Percentiles rank a stretch among this genome's conserved stretches.
Conservation (phyloP, 306 rosid genomes). For the Cucurbita moschata region DNA sequence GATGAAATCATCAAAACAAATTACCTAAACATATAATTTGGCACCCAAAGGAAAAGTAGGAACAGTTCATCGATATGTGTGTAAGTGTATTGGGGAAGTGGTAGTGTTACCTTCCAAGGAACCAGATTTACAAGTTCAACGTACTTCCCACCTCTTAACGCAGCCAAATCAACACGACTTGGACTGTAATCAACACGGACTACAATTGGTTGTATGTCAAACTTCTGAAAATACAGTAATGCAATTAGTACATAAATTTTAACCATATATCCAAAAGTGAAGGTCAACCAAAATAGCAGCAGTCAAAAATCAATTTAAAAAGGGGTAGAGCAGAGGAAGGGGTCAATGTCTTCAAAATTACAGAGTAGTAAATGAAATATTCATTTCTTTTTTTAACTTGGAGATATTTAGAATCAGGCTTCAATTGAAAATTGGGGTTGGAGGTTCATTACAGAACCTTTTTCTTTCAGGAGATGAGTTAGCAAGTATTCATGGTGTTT, state of each 20-base stretch:
- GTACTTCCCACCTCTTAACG: slow-evolving; percentile 74
- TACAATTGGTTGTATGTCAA: slow-evolving; percentile 71
- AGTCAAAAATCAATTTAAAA: neutral
- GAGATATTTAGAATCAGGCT: neutral
- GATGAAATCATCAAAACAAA: neutral
- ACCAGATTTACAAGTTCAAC: slow-evolving; percentile 88
- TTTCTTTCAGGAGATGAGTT: too few relatives aligned
- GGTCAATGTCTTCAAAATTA: neutral
- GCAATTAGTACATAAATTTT: slow-evolving; percentile 6
- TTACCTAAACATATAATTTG: neutral
- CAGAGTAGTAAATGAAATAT: too few relatives aligned
- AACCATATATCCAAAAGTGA: neutral
- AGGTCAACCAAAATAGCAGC: neutral
- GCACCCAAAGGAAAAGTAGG: neutral
- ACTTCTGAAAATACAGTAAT: slow-evolving; percentile 46
- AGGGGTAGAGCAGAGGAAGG: neutral
- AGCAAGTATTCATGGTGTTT: too few relatives aligned
- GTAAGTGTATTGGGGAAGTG: neutral
- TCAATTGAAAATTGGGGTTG: too few relatives aligned
- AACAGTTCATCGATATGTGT: neutral
- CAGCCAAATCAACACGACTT: slow-evolving; percentile 64
- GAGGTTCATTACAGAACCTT: too few relatives aligned
- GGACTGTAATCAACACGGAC: slow-evolving; percentile 94
- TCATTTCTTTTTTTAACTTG: neutral
- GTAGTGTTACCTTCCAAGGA: slow-evolving; percentile 74